phyloP scores from a whole-genome alignment of 2,329 filamentous ascomycete genomes.

The Teratosphaeria pseudoeucalypti region DNA sequence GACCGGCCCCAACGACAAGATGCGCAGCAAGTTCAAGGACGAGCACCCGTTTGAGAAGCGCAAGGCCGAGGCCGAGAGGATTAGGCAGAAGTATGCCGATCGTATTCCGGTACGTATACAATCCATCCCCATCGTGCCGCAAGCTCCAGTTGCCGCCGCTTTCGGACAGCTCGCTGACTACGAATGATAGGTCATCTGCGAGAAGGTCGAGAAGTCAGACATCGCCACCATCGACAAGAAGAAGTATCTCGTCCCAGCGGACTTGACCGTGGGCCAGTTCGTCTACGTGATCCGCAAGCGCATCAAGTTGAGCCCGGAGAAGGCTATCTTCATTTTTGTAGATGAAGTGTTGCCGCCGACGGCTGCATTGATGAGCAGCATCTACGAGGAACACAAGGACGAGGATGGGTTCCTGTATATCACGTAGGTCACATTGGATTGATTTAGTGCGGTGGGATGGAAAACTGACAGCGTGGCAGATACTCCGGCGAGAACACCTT shows the following conservation, averaged over 20 bases:
- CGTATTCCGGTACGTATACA: slow-evolving; percentile 80
- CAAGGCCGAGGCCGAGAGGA: slow-evolving; percentile 98
- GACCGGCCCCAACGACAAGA: slow-evolving; percentile 39
- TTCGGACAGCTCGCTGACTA: not conserved
- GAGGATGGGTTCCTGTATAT: slow-evolving; percentile 92
- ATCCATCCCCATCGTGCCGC: not conserved
- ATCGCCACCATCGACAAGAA: slow-evolving; percentile 99
- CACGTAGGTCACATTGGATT: slow-evolving; percentile 53
- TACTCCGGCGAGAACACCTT: slow-evolving; percentile 99
- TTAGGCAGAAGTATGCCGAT: slow-evolving; percentile 97
- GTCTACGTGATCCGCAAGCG: slow-evolving; percentile 99
- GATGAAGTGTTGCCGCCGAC: slow-evolving; percentile 95
- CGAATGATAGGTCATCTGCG: slow-evolving; percentile 78
- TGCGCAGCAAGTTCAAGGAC: slow-evolving; percentile 99
- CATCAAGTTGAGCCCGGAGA: slow-evolving; percentile 98
- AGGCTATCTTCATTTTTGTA: slow-evolving; percentile 99
- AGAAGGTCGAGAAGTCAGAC: slow-evolving; percentile 98
- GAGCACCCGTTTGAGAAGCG: slow-evolving; percentile 90
- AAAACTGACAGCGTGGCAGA: slow-evolving; percentile 29
- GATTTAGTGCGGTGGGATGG: not conserved
- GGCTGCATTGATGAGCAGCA: slow-evolving; percentile 96
- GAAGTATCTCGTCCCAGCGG: slow-evolving; percentile 96
- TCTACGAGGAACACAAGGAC: slow-evolving; percentile 97
- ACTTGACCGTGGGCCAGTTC: slow-evolving; percentile 97
- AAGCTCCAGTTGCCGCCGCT: not conserved